phyloP scores from a whole-genome alignment of 768 basidiomycete genomes.

The Rhodotorula paludigena region DNA sequence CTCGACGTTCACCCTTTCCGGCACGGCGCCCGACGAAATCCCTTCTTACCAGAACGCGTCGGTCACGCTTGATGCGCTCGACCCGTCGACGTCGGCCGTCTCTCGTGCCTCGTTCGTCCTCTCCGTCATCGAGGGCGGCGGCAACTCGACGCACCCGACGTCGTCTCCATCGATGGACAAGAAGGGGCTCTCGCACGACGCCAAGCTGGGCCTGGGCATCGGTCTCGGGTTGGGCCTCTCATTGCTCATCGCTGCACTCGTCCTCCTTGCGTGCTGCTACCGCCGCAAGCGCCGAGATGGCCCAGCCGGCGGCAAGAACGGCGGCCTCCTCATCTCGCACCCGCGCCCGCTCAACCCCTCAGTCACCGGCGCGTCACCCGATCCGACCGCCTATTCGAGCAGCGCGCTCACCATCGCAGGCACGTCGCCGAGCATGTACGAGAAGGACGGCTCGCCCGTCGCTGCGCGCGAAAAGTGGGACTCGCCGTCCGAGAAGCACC shows the following conservation, averaged over 20 bases:
- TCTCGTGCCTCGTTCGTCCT: conserved; percentile 29
- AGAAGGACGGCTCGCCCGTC: conserved; percentile 4
- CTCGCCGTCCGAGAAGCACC: background rate
- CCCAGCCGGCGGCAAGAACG: conserved; percentile 17
- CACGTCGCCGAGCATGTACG: background rate
- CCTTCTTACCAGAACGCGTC: conserved; percentile 23
- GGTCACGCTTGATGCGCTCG: conserved; percentile 31
- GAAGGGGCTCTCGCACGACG: conserved; percentile 10
- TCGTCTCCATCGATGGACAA: background rate
- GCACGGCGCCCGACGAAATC: conserved; percentile 29
- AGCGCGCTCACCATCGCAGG: conserved; percentile 3
- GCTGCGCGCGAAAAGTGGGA: background rate
- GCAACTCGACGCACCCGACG: conserved; percentile 9
- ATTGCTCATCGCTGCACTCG: conserved; percentile 40
- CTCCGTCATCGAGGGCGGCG: conserved; percentile 14
- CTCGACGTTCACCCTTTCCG: conserved; percentile 25
- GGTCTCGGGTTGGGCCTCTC: conserved; percentile 47
- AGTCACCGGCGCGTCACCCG: background rate
- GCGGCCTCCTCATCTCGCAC: conserved; percentile 10
- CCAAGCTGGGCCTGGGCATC: conserved; percentile 43
- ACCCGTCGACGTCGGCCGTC: conserved; percentile 11
- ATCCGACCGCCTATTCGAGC: background rate
- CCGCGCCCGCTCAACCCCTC: conserved; percentile 2
- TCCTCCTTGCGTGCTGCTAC: conserved; percentile 45
- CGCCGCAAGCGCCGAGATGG: conserved; percentile 29